Evolutionary conservation across 2,329 filamentous ascomycete genomes (phyloP), one percentile per base, ranked within the genome.

Genomic region (Apiospora marii): DNA sequence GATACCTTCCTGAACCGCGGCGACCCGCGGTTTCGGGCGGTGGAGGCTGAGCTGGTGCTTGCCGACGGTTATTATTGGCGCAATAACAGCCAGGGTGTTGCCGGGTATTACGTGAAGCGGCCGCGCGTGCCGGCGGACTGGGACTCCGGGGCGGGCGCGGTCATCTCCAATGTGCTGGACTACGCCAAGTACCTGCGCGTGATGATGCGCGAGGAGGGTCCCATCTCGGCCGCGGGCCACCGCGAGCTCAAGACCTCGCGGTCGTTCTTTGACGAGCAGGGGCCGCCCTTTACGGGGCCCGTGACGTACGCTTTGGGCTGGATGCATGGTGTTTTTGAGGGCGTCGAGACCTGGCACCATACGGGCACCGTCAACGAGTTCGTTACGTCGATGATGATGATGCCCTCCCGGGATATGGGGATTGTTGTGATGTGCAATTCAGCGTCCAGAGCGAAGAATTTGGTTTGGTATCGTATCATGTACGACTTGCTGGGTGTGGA

Each of bases 31-130:
- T 44, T 70, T 13, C 37, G 74, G 37, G 73, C 13, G n/a, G n/a
- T 0, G 78, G 74, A 0, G 46, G n/a, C 46, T 4, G 73, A 75
- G 0, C 74, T 79, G 7, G 74, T 77, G 16, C 77, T 89, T 6
- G 85, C 87, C 0, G 78, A 80, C 8, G 84, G 84, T 2, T 87
- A 88, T 70, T 77, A 76, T 34, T 87, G 82, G 78, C 74, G 84
- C 7, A 74, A 81, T 14, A 14, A 27, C 49, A n/a, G 49, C 49
- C 1, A n/a, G 0, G 48, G 48, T 1, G 48, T 8, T 3, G 48
- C 22, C 2, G 49, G 24, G 49, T 51, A n/a, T n/a, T n/a, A 51
- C n/a, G 49, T 51, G 10, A 51, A 51, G n/a, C 49, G 49, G 8
- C 49, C 49, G n/a, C n/a, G 10, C n/a, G 72, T 74, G 0, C 73